phyloP scores from a whole-genome alignment of 192 early-diverging fungal species.

The Chytriomyces confervae region DNA sequence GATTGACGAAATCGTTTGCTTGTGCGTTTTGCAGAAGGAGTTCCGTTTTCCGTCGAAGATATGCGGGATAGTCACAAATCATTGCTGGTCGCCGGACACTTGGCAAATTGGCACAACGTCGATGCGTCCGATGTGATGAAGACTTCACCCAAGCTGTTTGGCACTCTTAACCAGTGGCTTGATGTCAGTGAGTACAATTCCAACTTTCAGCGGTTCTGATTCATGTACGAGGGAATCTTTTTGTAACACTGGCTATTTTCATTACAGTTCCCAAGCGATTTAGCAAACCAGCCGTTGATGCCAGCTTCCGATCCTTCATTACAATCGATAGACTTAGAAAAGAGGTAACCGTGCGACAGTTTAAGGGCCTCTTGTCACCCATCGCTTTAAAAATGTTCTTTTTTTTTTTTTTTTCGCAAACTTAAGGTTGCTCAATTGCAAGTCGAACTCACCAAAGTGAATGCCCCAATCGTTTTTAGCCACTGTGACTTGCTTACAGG shows the following conservation, averaged over 20 bases:
- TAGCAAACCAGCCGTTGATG: conserved; percentile 59
- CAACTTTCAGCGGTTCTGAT: background rate
- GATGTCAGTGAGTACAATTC: conserved; percentile 54
- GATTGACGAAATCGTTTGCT: background rate
- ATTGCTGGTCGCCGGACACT: conserved; percentile 73
- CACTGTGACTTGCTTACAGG: conserved; percentile 93
- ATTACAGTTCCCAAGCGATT: conserved; percentile 65
- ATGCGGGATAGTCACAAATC: conserved; percentile 78
- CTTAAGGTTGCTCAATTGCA: conserved; percentile 24
- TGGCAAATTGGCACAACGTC: conserved; percentile 85
- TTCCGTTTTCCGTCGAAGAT: conserved; percentile 45
- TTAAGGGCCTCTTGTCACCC: background rate
- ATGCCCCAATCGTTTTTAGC: conserved; percentile 85
- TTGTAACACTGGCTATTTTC: background rate
- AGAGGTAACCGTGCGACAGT: conserved; percentile 30
- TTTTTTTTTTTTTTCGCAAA: background rate
- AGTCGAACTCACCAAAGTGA: conserved; percentile 54
- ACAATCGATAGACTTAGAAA: conserved; percentile 19
- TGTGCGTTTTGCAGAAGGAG: conserved; percentile 65
- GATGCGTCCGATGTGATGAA: conserved; percentile 41
- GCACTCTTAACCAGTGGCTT: conserved; percentile 76
- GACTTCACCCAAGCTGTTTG: conserved; percentile 64
- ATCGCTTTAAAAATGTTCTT: background rate
- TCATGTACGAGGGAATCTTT: background rate
- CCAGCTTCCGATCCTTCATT: conserved; percentile 51